Base-by-base conservation (phyloP, 2,329 filamentous ascomycete species). In the Thyridium curvatum region DNA sequence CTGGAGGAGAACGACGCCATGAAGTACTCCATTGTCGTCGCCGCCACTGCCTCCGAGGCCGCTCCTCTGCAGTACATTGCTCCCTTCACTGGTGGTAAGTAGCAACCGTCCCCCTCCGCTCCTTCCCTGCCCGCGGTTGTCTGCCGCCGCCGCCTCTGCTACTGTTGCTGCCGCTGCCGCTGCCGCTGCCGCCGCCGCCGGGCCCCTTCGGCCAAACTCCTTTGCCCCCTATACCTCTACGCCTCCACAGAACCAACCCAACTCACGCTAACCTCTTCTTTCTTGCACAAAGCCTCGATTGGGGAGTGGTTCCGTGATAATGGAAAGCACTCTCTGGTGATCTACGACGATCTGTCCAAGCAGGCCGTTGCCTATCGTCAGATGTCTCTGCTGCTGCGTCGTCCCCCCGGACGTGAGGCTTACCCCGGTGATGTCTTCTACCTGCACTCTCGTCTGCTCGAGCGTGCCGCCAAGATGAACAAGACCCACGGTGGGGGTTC, bases 361-460 rank as follows among this genome's bases (percentile, higher is more conserved):
- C 93, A 97, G 74, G 91, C 91, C 50, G 90, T 96, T 44, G 90
- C 90, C 42, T 95, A 96, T 72, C 88, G 93, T 74, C 93, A 98
- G 68, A 97, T 97, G 93, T 96, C 90, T 51, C 85, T 98, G 50
- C 76, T 98, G 54, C 89, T 97, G 60, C 89, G 93, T 75, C 90
- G 93, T 72, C 93, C 93, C 60, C 93, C 91, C 49, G 93, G 91
- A 68, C 90, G 93, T 90, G 93, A 97, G 83, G 91, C 91, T 48
- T 98, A 95, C 78, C 93, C 93, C 60, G 93, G 93, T 79, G 91
- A 97, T 61, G 90, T 97, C 56, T 96, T 96, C 84, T 96, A 96
- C 76, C 86, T 96, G 57, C 91, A 96, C 84, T 96, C 93, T 58
- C 90, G 93, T 84, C 87, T 98, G 47, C 82, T 98, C 54, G 93